These are phyloP conservation scores for Fraxinus quadrangulata DNA, from an alignment of 257 asterid genomes.

Conservation along the genomic window DNA sequence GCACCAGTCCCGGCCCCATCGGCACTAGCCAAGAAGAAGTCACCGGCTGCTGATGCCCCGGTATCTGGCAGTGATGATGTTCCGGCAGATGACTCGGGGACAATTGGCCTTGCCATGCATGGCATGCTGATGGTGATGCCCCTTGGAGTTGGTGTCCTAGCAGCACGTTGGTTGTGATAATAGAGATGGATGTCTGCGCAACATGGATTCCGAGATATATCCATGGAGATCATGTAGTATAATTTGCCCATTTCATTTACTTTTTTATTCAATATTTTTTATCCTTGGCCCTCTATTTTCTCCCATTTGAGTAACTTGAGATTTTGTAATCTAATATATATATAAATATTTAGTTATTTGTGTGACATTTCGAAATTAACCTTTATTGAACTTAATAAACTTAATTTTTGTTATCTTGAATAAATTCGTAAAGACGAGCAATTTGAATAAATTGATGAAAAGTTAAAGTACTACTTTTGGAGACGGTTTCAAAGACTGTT, in stretches of 20 bases:
- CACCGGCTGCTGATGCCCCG: constrained; percentile 44
- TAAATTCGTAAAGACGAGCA: not conserved
- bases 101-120: constrained; percentile 36
- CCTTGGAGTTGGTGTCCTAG: constrained; percentile 35
- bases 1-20: constrained; percentile 61
- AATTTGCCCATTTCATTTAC: not conserved
- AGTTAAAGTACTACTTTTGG: not conserved
- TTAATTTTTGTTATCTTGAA: not conserved
- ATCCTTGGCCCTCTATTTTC: not conserved
- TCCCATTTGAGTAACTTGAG: not conserved
- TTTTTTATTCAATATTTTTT: not conserved
- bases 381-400: not conserved
- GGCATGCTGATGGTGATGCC: constrained; percentile 34
- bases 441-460: not conserved
- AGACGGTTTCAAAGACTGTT: not conserved
- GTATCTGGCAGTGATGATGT: constrained; percentile 43
- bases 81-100: constrained; percentile 56
- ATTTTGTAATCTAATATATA: not conserved
- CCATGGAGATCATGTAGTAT: not conserved
- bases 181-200: not conserved
- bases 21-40: constrained; percentile 44
- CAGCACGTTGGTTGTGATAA: constrained; percentile 34
- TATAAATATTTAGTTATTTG: not conserved
- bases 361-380: not conserved
- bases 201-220: not conserved